Evolutionary conservation across 352 stramenopile genomes (phyloP).

Genomic region (Globisporangium cylindrosporum): DNA sequence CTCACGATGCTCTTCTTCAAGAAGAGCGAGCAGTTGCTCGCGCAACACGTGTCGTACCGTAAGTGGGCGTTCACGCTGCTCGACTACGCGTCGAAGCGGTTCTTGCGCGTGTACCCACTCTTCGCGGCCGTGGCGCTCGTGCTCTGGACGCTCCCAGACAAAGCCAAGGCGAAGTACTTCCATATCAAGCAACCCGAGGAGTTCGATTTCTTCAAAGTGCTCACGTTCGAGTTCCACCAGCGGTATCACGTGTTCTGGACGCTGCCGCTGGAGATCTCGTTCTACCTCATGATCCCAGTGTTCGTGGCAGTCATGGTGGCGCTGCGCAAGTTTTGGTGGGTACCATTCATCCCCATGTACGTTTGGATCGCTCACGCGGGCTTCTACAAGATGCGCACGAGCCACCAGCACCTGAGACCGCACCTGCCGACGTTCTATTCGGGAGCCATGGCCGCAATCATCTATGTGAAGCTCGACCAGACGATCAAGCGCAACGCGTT

Average conservation of each 20-base stretch:
- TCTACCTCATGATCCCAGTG: slow-evolving; percentile 36
- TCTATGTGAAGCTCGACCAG: slow-evolving; percentile 25
- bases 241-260: slow-evolving; percentile 46
- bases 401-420: slow-evolving; percentile 26
- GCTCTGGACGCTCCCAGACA: slow-evolving; percentile 27
- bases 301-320: slow-evolving; percentile 18
- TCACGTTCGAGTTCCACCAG: slow-evolving; percentile 22
- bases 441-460: slow-evolving; percentile 33
- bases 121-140: slow-evolving; percentile 32
- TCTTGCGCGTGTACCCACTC: slow-evolving; percentile 53
- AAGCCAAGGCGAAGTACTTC: slow-evolving; percentile 28
- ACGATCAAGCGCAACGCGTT: slow-evolving; percentile 22
- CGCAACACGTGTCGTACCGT: slow-evolving; percentile 9
- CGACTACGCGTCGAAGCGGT: slow-evolving; percentile 50
- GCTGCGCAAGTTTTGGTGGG: slow-evolving; percentile 19
- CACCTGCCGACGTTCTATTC: slow-evolving; percentile 36
- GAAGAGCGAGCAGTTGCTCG: slow-evolving; percentile 19
- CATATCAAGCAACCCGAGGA: slow-evolving; percentile 16
- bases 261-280: slow-evolving; percentile 44
- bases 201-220: slow-evolving; percentile 32
- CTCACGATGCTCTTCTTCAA: slow-evolving; percentile 23
- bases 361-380: slow-evolving; percentile 14
- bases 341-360: slow-evolving; percentile 18
- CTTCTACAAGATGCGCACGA: slow-evolving; percentile 18
- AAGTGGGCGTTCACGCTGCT: slow-evolving; percentile 16